Evolutionary conservation across 2,329 filamentous ascomycete species (phyloP).

Genomic region (Septoria linicola): DNA sequence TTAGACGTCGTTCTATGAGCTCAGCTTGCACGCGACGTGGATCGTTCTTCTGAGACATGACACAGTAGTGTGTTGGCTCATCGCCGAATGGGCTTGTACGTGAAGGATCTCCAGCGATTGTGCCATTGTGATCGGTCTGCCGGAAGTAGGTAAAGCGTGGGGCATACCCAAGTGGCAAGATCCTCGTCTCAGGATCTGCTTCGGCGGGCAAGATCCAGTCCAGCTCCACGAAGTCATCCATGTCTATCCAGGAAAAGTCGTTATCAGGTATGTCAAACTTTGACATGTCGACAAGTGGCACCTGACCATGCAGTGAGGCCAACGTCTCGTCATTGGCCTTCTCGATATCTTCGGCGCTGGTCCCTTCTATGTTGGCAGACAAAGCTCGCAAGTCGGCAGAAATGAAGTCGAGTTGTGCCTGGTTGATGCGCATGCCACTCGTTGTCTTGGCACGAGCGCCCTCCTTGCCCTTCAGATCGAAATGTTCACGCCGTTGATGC

Average conservation of each 20-base stretch:
- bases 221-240: slow-evolving; percentile 98
- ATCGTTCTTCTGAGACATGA: slow-evolving; percentile 75
- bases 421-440: slow-evolving; percentile 92
- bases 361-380: slow-evolving; percentile 83
- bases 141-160: slow-evolving; percentile 97
- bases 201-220: slow-evolving; percentile 94
- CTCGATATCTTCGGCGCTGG: slow-evolving; percentile 72
- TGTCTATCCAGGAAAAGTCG: slow-evolving; percentile 95
- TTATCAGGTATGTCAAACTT: slow-evolving; percentile 94
- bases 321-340: slow-evolving; percentile 62
- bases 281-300: slow-evolving; percentile 63
- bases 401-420: slow-evolving; percentile 87
- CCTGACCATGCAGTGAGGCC: slow-evolving; percentile 55
- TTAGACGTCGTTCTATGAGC: slow-evolving; percentile 76
- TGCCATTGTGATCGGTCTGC: slow-evolving; percentile 85
- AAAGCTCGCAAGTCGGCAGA: slow-evolving; percentile 90
- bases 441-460: slow-evolving; percentile 74
- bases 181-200: slow-evolving; percentile 88
- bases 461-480: slow-evolving; percentile 69
- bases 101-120: slow-evolving; percentile 75
- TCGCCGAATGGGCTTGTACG: slow-evolving; percentile 87
- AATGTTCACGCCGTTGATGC: slow-evolving; percentile 89
- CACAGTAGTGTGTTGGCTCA: slow-evolving; percentile 90
- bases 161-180: slow-evolving; percentile 84
- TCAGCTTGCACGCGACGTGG: slow-evolving; percentile 84